Evolutionary conservation across 1,284 basidiomycete genomes (phyloP), one percentile per base, ranked within the genome.

Genomic region (Ganoderma lucidum): DNA sequence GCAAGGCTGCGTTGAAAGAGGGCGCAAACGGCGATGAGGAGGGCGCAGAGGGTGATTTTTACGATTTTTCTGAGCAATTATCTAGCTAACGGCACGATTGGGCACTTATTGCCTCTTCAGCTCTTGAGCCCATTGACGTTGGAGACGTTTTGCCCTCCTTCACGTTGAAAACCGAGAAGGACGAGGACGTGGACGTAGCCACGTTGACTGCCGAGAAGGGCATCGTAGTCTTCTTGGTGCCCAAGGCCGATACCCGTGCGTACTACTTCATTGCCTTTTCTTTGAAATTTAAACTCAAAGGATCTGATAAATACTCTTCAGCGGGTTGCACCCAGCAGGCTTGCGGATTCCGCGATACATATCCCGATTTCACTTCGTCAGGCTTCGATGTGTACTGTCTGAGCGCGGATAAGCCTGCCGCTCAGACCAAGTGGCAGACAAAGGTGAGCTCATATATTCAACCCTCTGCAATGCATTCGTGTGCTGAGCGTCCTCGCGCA

Each of bases 261-360:
- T 86, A 3, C 32, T 12, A 62, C 39, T 14, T 2, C 39, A 12
- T 41, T 9, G 0, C n/a, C 30, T 41, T 15, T 15, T 8, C 28
- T 42, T 17, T 17, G 28, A 12, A 15, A 28, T 44, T 15, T 53
- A 28, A 44, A 14, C 23, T 53, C 44, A 58, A 37, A 10, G 41
- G 9, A n/a, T 1, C 28, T 37, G 5, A 32, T 3, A 41, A 6
- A 23, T 28, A n/a, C 5, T 70, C 23, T 61, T 66, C 76, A 95
- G 94, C 93, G 62, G 94, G 95, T 45, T 96, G 95, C 82, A 96
- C 95, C 2, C 92, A 83, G 45, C 96, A 97, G 80, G 96, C 96
- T 0, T 97, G 96, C 78, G 93, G 91, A 4, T 97, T 93, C 85
- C 88, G 96, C 44, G 96, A 98, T 79, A 83, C 84, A 59, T 93